Evolutionary conservation across 768 basidiomycete species (phyloP).

Genomic region (Lactarius akahatsu): DNA sequence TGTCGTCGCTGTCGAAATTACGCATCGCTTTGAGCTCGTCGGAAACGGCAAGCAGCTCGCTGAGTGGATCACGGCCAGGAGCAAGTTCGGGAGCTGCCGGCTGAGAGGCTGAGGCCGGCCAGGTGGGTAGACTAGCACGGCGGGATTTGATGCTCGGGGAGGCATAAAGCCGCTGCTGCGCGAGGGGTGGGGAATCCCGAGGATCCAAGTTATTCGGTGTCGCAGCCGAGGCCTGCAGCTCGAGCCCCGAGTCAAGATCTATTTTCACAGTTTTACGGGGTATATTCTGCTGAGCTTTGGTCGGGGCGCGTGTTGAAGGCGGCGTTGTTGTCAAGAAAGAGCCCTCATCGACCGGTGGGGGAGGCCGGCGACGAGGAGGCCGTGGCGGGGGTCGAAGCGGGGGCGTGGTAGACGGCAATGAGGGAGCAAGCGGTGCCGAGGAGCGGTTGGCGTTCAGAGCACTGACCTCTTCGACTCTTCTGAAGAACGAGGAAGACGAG

Average conservation of each 20-base stretch:
- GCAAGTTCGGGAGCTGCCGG: not conserved
- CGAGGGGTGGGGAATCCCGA: slow-evolving; percentile 5
- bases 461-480: slow-evolving; percentile 21
- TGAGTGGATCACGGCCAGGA: slow-evolving; percentile 13
- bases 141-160: slow-evolving; percentile 22
- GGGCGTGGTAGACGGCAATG: not conserved
- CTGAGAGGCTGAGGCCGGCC: slow-evolving; percentile 11
- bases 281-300: slow-evolving; percentile 3
- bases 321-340: not conserved
- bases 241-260: slow-evolving; percentile 11
- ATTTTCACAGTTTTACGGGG: not conserved
- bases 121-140: not conserved
- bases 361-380: slow-evolving; percentile 10
- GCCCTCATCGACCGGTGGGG: slow-evolving; percentile 13
- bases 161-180: slow-evolving; percentile 7
- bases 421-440: not conserved
- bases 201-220: slow-evolving; percentile 4
- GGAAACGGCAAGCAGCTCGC: slow-evolving; percentile 23
- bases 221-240: slow-evolving; percentile 9
- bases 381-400: slow-evolving; percentile 5
- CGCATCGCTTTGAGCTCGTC: slow-evolving; percentile 26
- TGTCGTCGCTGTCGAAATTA: slow-evolving; percentile 23
- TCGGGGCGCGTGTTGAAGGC: not conserved
- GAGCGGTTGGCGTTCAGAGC: not conserved
- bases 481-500: slow-evolving; percentile 25